Evolutionary conservation across 352 stramenopile species (phyloP).

Genomic region (Pythium phragmitis): DNA sequence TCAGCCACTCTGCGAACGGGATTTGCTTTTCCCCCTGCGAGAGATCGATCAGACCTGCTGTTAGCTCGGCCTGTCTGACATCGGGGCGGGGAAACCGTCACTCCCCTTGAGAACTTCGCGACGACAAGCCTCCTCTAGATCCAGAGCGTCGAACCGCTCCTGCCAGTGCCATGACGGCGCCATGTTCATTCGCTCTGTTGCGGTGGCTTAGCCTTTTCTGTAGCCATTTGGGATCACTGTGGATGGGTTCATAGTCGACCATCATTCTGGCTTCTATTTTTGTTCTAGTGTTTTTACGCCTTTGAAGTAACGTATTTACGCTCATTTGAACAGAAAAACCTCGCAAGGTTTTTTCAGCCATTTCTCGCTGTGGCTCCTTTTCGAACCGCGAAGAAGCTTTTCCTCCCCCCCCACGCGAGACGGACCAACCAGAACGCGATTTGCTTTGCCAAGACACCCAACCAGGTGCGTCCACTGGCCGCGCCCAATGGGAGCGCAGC

Average conservation of each 20-base stretch:
- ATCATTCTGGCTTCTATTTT: constrained; percentile 20
- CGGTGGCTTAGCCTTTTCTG: not conserved
- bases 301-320: constrained; percentile 8
- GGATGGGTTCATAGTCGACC: constrained; percentile 11
- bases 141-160: constrained; percentile 40
- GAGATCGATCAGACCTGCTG: not conserved
- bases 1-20: constrained; percentile 47
- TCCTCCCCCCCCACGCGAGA: constrained; percentile 7
- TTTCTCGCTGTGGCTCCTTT: too few species aligned
- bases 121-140: constrained; percentile 42
- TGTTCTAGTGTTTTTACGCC: constrained; percentile 12
- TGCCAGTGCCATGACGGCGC: constrained; percentile 60
- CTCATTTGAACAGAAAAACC: constrained; percentile 17
- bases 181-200: constrained; percentile 1
- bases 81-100: not conserved
- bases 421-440: constrained; percentile 39
- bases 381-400: constrained; percentile 4
- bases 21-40: constrained; percentile 48
- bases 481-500: constrained; percentile 65
- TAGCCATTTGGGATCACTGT: constrained; percentile 15
- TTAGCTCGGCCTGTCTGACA: not conserved
- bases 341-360: constrained; percentile 25
- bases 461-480: constrained; percentile 37
- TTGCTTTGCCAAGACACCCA: constrained; percentile 31
- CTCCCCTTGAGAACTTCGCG: constrained; percentile 51